Evolutionary conservation across 129 eudicot genomes (phyloP).

Genomic region (Flaveria ramosissima): DNA sequence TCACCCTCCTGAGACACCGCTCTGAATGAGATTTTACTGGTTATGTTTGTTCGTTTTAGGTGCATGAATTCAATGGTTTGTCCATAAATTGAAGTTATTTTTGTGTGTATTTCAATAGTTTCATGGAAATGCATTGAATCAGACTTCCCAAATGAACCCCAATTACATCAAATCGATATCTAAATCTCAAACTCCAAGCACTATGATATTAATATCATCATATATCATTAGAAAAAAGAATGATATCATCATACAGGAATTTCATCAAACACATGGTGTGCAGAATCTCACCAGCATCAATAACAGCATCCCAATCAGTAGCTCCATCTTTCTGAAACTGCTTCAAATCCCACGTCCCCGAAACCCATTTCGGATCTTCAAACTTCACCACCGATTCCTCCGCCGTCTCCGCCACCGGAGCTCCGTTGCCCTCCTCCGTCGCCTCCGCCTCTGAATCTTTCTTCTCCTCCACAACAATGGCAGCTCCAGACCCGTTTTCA

Average conservation of each 20-base stretch:
- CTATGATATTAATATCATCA: neutral
- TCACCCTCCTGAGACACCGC: too few relatives aligned
- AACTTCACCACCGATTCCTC: slow-evolving; percentile 42
- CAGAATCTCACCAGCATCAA: slow-evolving; percentile 85
- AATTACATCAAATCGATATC: neutral
- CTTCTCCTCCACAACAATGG: slow-evolving; percentile 38
- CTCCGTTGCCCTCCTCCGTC: slow-evolving; percentile 54
- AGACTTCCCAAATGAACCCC: slow-evolving; percentile 11
- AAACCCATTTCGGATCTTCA: slow-evolving; percentile 81
- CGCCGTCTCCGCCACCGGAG: slow-evolving; percentile 41
- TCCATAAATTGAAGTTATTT: slow-evolving; percentile 1
- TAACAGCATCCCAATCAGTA: slow-evolving; percentile 92
- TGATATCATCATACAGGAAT: neutral
- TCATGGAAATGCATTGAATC: slow-evolving; percentile 12
- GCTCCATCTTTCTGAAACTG: slow-evolving; percentile 79
- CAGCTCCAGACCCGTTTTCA: slow-evolving; percentile 67
- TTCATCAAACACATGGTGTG: slow-evolving; percentile 18
- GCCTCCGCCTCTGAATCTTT: slow-evolving; percentile 34
- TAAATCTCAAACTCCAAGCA: slow-evolving; percentile 6
- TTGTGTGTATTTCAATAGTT: neutral
- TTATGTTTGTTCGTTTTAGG: too few relatives aligned
- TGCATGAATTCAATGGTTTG: neutral
- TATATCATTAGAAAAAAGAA: neutral
- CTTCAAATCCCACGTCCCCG: slow-evolving; percentile 91
- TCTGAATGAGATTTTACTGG: too few relatives aligned